Evolutionary conservation across 129 eudicot genomes (phyloP), one percentile per base, ranked within the genome.

Genomic region (Flaveria linearis): DNA sequence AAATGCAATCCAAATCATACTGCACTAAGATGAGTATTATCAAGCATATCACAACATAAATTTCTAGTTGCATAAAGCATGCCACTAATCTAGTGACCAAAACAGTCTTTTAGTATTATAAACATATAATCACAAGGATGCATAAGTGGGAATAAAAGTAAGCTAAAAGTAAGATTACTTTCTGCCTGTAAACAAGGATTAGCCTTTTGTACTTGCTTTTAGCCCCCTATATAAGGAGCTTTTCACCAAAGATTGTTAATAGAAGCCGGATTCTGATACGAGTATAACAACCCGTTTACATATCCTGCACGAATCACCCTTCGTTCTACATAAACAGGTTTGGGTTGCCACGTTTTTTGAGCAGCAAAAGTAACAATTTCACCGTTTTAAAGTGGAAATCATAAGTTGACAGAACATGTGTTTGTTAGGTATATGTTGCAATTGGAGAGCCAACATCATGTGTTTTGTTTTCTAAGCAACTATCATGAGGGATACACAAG

Each of bases 101-200:
- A 77, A 77, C 69, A 77, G 81, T 77, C 6, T 22, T 52, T 76
- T 77, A 67, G 47, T 56, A 64, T 50, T 71, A 53, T 60, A 46
- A 55, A 55, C 61, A 55, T 55, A 5, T 62, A 28, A 65, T 79
- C 61, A 65, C 33, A 9, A 60, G 69, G 69, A 72, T 51, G 13
- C 22, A 73, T 41, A 12, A 66, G 79, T 73, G 84, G 70, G 69
- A 80, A 26, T 80, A 53, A 80, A 56, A 55, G 61, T 18, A 18
- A 76, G 72, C 62, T 15, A 79, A 79, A 80, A 73, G 83, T 50
- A 39, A 66, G 13, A 55, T 66, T 9, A 73, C 79, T 80, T 80
- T 80, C 45, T 80, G 53, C 51, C 9, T 73, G 61, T 73, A 73
- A 80, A 73, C 84, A 80, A 80, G 62, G 79, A 65, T 80, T 73